Conservation (phyloP, 306 rosid genomes). For the Pterocarpus santalinus region DNA sequence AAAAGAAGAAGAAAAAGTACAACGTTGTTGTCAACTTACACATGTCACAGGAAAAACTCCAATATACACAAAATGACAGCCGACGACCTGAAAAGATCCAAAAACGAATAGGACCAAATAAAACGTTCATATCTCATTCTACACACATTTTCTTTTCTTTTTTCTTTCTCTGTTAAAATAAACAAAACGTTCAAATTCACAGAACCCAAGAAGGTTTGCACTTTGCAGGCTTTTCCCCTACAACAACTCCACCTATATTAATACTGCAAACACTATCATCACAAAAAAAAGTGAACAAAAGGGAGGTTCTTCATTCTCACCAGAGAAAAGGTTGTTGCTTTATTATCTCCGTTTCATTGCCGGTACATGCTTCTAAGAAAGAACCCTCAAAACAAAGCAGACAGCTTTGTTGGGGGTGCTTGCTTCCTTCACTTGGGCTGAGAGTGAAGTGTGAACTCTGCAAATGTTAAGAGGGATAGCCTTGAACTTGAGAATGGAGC, state of each 20-base stretch:
- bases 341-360: conserved; percentile 54
- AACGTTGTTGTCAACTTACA: conserved; percentile 40
- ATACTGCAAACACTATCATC: conserved; percentile 42
- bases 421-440: conserved; percentile 21
- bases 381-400: conserved; percentile 41
- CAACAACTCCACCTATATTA: conserved; percentile 50
- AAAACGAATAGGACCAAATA: conserved; percentile 65
- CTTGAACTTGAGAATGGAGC: conserved; percentile 52
- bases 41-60: conserved; percentile 43
- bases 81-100: conserved; percentile 48
- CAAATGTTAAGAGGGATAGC: conserved; percentile 31
- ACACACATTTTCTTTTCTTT: not conserved
- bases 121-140: conserved; percentile 70
- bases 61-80: conserved; percentile 38
- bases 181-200: conserved; percentile 74
- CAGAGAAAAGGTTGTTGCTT: conserved; percentile 54
- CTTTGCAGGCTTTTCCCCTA: conserved; percentile 50
- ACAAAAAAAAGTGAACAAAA: conserved; percentile 47
- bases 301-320: conserved; percentile 47
- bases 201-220: conserved; percentile 57
- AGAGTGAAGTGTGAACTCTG: not conserved
- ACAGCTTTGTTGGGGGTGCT: conserved; percentile 38
- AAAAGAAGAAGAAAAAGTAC: conserved; percentile 6
- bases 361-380: conserved; percentile 34
- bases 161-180: conserved; percentile 24